Conservation (phyloP, 257 asterid species). For the Coffea canephora region DNA sequence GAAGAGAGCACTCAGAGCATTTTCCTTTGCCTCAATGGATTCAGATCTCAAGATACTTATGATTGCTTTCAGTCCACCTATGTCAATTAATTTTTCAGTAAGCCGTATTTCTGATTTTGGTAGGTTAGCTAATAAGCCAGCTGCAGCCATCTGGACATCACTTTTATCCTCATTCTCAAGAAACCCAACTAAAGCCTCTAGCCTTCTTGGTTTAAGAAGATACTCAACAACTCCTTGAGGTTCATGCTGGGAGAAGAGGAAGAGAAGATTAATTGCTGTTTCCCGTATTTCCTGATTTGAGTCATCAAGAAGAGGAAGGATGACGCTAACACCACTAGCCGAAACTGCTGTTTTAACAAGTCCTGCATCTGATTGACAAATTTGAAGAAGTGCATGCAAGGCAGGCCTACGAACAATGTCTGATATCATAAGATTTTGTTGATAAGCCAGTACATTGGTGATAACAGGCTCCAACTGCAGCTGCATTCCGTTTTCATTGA, state of each 20-base stretch:
- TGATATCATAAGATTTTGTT: conserved; percentile 39
- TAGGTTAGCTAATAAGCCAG: conserved; percentile 59
- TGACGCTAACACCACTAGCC: conserved; percentile 46
- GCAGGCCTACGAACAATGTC: conserved; percentile 49
- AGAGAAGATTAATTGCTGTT: conserved; percentile 50
- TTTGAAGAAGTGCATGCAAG: conserved; percentile 45
- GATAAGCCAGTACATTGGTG: conserved; percentile 39
- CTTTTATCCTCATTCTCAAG: conserved; percentile 49
- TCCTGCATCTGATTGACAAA: conserved; percentile 51
- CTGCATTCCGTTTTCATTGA: conserved; percentile 37
- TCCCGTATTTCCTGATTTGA: conserved; percentile 54
- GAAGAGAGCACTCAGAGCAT: conserved; percentile 59
- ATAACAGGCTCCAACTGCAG: conserved; percentile 41
- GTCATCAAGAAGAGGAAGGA: conserved; percentile 59
- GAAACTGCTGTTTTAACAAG: conserved; percentile 59
- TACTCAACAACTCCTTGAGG: conserved; percentile 63
- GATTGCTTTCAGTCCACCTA: conserved; percentile 57
- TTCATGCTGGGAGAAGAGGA: conserved; percentile 63
- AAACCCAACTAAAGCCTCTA: conserved; percentile 55
- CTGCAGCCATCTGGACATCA: conserved; percentile 64
- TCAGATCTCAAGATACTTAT: conserved; percentile 40
- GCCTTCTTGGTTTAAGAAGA: conserved; percentile 54
- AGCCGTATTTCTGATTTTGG: conserved; percentile 54
- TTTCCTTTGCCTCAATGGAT: conserved; percentile 53
- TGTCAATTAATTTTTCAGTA: conserved; percentile 47